A percentile compares a stretch with the other conserved stretches of the same genome.
Conservation (phyloP, 768 basidiomycete genomes). For the Tricholoma hemisulphureum region DNA sequence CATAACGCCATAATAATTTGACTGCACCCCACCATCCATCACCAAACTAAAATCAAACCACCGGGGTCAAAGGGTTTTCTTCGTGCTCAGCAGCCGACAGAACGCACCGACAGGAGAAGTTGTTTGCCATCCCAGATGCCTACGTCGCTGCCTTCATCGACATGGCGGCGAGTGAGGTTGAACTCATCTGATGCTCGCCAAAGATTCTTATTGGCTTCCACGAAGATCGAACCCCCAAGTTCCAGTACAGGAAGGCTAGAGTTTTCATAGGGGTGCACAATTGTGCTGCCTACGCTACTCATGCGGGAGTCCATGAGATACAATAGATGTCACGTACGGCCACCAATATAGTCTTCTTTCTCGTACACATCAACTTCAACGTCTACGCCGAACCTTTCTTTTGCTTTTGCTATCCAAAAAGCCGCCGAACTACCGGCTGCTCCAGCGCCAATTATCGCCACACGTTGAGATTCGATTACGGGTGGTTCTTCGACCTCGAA, state of each 20-base stretch:
- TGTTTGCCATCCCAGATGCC: slow-evolving; percentile 84
- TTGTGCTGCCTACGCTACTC: slow-evolving; percentile 61
- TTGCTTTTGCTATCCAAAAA: slow-evolving; percentile 80
- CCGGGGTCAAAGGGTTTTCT: not conserved
- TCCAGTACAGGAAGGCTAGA: slow-evolving; percentile 63
- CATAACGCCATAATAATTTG: slow-evolving; percentile 79
- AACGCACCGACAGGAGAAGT: slow-evolving; percentile 61
- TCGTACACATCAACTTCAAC: slow-evolving; percentile 87
- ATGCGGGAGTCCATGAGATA: slow-evolving; percentile 3
- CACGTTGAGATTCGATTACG: slow-evolving; percentile 39
- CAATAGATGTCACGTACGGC: slow-evolving; percentile 56
- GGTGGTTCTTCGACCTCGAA: slow-evolving; percentile 12
- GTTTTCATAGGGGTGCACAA: slow-evolving; percentile 71
- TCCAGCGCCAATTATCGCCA: slow-evolving; percentile 91
- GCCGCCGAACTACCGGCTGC: slow-evolving; percentile 84
- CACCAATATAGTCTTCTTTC: slow-evolving; percentile 71
- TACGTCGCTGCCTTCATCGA: slow-evolving; percentile 49
- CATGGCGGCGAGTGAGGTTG: slow-evolving; percentile 56
- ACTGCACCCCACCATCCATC: slow-evolving; percentile 71
- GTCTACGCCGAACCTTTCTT: slow-evolving; percentile 64
- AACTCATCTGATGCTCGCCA: slow-evolving; percentile 81
- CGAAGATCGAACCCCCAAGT: slow-evolving; percentile 87
- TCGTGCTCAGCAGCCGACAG: not conserved
- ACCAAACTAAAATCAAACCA: slow-evolving; percentile 34
- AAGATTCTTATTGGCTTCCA: slow-evolving; percentile 64